These are phyloP conservation scores for Fusarium drepaniforme DNA, from an alignment of 2,329 filamentous ascomycete genomes.

Conservation along the genomic window DNA sequence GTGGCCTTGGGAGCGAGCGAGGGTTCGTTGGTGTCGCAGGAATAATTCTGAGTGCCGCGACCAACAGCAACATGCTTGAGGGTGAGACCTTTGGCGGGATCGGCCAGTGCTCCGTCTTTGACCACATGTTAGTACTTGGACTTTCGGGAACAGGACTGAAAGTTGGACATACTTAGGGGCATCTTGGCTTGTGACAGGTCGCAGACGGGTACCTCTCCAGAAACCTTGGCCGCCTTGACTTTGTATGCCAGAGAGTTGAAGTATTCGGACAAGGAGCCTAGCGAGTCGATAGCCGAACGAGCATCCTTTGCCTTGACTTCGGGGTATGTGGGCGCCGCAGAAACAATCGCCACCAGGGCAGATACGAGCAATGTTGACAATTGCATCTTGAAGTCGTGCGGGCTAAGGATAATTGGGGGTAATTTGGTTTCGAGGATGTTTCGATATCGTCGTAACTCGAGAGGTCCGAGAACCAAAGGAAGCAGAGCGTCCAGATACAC, in stretches of 20 bases:
- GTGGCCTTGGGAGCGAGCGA: slow-evolving; percentile 71
- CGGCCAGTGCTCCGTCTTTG: slow-evolving; percentile 65
- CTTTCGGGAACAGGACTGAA: background rate
- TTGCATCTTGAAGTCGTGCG: slow-evolving; percentile 59
- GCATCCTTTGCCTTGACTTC: slow-evolving; percentile 51
- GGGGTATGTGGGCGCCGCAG: slow-evolving; percentile 59
- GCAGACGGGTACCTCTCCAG: slow-evolving; percentile 60
- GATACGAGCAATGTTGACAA: slow-evolving; percentile 60
- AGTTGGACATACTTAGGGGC: slow-evolving; percentile 58
- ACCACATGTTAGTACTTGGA: slow-evolving; percentile 23
- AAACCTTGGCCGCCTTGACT: slow-evolving; percentile 60
- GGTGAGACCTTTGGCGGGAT: slow-evolving; percentile 68
- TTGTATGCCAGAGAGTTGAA: slow-evolving; percentile 71
- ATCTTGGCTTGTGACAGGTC: slow-evolving; percentile 66
- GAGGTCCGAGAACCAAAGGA: slow-evolving; percentile 23
- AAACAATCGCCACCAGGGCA: slow-evolving; percentile 59
- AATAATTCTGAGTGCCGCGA: slow-evolving; percentile 94
- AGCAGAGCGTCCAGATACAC: slow-evolving; percentile 20
- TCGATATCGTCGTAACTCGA: slow-evolving; percentile 22
- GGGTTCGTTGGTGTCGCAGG: slow-evolving; percentile 74
- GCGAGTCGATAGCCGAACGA: slow-evolving; percentile 52
- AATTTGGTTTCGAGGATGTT: slow-evolving; percentile 8
- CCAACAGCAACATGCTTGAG: slow-evolving; percentile 87
- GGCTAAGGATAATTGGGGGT: background rate
- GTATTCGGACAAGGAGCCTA: slow-evolving; percentile 67